Evolutionary conservation across 2,329 filamentous ascomycete species (phyloP), one percentile per base, ranked within the genome.

Genomic region (Ophiosphaerella herpotricha): DNA sequence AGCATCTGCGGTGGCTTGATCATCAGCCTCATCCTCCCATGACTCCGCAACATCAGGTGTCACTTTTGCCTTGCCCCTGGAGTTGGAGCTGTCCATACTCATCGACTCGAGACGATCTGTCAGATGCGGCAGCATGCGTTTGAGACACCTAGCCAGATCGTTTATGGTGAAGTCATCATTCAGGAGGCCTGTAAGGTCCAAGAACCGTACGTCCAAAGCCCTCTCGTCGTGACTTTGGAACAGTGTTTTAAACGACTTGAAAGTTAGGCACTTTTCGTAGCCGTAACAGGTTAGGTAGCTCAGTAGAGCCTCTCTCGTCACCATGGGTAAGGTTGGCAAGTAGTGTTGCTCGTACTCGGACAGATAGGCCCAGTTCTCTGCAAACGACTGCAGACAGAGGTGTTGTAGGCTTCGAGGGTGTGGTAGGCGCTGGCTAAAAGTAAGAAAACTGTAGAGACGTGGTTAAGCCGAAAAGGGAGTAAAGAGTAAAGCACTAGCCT

Each of bases 301-400:
- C 21, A 87, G 63, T 31, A 87, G 56, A 1, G 76, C 66, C 52
- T 80, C 70, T 57, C 83, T 83, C 5, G 84, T 60, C 35, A 75
- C 74, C 13, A 74, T 67, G 0, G 84, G 82, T 11, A 86, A 60
- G 3, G 78, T 72, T 2, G 75, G 72, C 2, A 87, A 67, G 42
- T 81, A 82, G 14, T 79, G 71, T 47, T 81, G 78, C 58, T 86
- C 82, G 55, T 84, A 84, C 43, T 81, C 76, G 23, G 80, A 66
- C 52, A 86, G 78, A 67, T 79, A 78, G 8, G 75, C 66, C 84
- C 84, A 87, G 21, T 83, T 77, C 21, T 67, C 60, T 2, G 83
- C 82, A 59, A 86, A 78, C 0, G 75, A 74, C 57, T 80, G 83
- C 33, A 87, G 63, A 13, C 78, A 66, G 5, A 74, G 62, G 66